These are phyloP conservation scores for Pyrus communis DNA, from an alignment of 306 rosid genomes.

Conservation along the genomic window DNA sequence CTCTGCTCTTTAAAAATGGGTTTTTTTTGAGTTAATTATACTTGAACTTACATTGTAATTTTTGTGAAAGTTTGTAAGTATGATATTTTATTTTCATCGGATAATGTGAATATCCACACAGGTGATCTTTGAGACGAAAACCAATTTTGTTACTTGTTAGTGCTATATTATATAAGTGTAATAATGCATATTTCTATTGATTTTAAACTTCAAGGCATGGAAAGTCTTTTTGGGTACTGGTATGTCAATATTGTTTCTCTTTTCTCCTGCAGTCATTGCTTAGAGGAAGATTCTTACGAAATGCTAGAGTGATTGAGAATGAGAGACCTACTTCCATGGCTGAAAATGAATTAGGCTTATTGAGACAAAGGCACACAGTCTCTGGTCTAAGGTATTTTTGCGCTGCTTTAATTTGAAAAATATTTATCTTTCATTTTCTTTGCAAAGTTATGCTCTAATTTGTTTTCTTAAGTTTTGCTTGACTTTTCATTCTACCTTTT, in stretches of 20 bases:
- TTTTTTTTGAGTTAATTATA: not conserved
- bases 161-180: not conserved
- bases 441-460: not conserved
- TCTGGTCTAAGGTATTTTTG: slow-evolving; percentile 77
- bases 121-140: not conserved
- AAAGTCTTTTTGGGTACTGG: not conserved
- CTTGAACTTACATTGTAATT: not conserved
- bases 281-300: slow-evolving; percentile 89
- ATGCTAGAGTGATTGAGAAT: slow-evolving; percentile 53
- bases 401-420: slow-evolving; percentile 2
- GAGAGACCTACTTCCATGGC: slow-evolving; percentile 65
- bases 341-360: slow-evolving; percentile 83
- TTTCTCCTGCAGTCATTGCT: slow-evolving; percentile 69
- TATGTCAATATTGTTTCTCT: not conserved
- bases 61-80: not conserved
- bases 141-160: not conserved
- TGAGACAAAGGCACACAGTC: slow-evolving; percentile 82
- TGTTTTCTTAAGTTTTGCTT: not conserved
- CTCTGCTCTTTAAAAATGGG: slow-evolving; percentile 1
- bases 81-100: not conserved
- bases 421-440: not conserved
- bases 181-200: not conserved
- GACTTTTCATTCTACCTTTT: not conserved
- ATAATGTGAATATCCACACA: not conserved
- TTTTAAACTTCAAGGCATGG: not conserved